phyloP scores from a whole-genome alignment of 768 basidiomycete genomes.

The Neoboletus subvelutipes region DNA sequence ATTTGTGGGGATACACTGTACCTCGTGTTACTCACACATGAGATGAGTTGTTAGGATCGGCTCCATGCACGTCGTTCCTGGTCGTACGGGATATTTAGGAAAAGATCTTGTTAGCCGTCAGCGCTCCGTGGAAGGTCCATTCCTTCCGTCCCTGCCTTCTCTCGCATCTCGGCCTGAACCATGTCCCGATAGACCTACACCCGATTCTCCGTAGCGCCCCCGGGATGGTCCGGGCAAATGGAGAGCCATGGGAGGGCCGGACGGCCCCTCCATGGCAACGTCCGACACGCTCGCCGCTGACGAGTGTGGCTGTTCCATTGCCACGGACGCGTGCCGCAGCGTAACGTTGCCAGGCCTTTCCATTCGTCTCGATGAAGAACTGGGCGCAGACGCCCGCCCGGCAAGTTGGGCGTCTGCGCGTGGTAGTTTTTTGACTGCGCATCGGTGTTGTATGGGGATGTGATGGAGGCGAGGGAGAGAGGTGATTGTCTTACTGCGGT shows the following conservation, averaged over 20 bases:
- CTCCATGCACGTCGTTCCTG: neutral
- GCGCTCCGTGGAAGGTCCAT: constrained; percentile 30
- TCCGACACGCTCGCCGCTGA: constrained; percentile 23
- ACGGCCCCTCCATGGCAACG: constrained; percentile 31
- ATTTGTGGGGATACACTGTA: constrained; percentile 4
- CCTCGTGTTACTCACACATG: constrained; percentile 8
- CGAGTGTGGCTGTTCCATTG: constrained; percentile 28
- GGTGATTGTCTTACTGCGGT: constrained; percentile 37
- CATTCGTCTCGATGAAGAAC: constrained; percentile 30
- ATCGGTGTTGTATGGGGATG: constrained; percentile 38
- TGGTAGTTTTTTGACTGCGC: constrained; percentile 69
- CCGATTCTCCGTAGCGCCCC: constrained; percentile 37
- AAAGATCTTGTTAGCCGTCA: constrained; percentile 13
- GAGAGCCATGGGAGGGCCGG: constrained; percentile 31
- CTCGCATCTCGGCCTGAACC: constrained; percentile 37
- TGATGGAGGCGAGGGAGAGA: constrained; percentile 42
- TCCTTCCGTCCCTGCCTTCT: constrained; percentile 31
- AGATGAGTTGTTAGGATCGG: constrained; percentile 7
- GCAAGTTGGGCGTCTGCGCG: constrained; percentile 72
- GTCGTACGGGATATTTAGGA: neutral
- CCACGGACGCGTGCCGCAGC: constrained; percentile 37
- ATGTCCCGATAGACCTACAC: constrained; percentile 22
- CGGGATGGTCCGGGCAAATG: constrained; percentile 35
- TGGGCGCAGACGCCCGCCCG: constrained; percentile 80
- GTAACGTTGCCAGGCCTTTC: constrained; percentile 38